Evolutionary conservation across 805 yeast species (phyloP).

Genomic region (Monosporozyma siamensis): DNA sequence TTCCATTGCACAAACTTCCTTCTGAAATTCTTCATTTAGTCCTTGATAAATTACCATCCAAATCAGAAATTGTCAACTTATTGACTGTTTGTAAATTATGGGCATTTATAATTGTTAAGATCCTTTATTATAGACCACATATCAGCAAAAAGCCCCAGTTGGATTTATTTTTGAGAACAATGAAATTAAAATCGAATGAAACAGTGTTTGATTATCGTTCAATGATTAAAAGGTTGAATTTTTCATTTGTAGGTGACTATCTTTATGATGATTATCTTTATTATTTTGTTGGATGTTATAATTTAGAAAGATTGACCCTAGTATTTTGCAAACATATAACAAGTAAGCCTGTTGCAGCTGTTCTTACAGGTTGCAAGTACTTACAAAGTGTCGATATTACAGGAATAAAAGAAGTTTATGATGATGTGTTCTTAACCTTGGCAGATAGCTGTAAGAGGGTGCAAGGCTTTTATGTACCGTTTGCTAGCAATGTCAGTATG

Average conservation of each 20-base stretch:
- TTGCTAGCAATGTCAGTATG: constrained; percentile 64
- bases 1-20: constrained; percentile 34
- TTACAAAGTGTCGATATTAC: constrained; percentile 84
- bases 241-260: constrained; percentile 60
- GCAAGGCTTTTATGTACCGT: constrained; percentile 87
- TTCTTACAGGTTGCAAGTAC: constrained; percentile 55
- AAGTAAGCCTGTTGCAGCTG: constrained; percentile 48
- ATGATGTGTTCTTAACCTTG: constrained; percentile 57
- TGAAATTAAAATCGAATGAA: constrained; percentile 19
- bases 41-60: constrained; percentile 53
- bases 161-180: constrained; percentile 33
- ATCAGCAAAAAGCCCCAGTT: constrained; percentile 47
- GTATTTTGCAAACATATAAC: constrained; percentile 67
- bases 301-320: constrained; percentile 76
- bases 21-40: constrained; percentile 54
- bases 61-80: constrained; percentile 48
- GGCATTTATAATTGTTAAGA: constrained; percentile 67
- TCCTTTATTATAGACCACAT: constrained; percentile 81
- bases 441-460: constrained; percentile 64
- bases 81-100: constrained; percentile 73
- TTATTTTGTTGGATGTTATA: constrained; percentile 56
- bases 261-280: constrained; percentile 57
- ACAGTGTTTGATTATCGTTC: constrained; percentile 60
- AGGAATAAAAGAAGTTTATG: constrained; percentile 61
- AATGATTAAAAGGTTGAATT: constrained; percentile 69